phyloP scores from a whole-genome alignment of 352 stramenopile species.

The Pythium inflatum region DNA sequence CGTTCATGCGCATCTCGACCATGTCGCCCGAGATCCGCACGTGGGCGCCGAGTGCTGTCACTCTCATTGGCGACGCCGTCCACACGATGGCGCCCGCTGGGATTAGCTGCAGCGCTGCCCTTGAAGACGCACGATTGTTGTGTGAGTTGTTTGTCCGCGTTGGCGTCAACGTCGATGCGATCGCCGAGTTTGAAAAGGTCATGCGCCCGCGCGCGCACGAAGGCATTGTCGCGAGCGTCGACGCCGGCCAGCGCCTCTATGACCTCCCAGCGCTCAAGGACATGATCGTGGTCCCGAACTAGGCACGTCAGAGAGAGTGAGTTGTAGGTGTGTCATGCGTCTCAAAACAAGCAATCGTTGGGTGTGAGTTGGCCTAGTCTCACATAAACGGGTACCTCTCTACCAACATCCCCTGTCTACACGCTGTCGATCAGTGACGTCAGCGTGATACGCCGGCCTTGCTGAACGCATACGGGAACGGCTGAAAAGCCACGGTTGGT shows the following conservation, averaged over 20 bases:
- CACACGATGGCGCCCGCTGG: constrained; percentile 68
- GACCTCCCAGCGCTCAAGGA: constrained; percentile 43
- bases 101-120: constrained; percentile 57
- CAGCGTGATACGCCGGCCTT: too few species aligned
- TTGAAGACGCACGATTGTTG: constrained; percentile 59
- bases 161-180: constrained; percentile 51
- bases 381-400: too few species aligned
- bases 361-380: too few species aligned
- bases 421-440: too few species aligned
- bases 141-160: constrained; percentile 45
- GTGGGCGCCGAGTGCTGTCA: constrained; percentile 54
- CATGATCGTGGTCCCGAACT: too few species aligned
- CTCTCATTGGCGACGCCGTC: constrained; percentile 60
- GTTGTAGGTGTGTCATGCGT: too few species aligned
- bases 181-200: constrained; percentile 54
- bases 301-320: too few species aligned
- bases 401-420: too few species aligned
- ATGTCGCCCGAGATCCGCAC: constrained; percentile 50
- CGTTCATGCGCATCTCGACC: constrained; percentile 67
- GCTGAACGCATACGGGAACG: too few species aligned
- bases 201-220: constrained; percentile 57
- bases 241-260: constrained; percentile 53
- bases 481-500: too few species aligned
- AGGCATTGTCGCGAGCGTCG: constrained; percentile 47
- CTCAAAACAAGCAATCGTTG: too few species aligned